Evolutionary conservation across 345 rosid species (phyloP).

Genomic region (Excoecaria agallocha): DNA sequence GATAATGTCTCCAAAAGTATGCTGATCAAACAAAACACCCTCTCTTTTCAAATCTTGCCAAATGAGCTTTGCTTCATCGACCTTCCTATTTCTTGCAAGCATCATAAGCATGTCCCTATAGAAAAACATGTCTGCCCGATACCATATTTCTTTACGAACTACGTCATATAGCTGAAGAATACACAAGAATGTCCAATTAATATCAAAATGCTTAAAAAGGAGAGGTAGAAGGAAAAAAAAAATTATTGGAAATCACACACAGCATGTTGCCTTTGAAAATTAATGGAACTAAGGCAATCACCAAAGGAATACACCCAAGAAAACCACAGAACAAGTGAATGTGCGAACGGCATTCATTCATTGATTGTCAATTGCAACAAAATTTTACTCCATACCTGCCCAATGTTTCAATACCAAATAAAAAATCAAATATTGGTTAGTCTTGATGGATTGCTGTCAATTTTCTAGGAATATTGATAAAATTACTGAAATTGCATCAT

Average conservation of each 20-base stretch:
- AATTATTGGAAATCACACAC: neutral
- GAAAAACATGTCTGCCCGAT: conserved; percentile 88
- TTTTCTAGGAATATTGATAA: neutral
- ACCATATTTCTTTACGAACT: conserved; percentile 90
- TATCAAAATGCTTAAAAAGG: neutral
- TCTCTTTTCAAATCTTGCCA: conserved; percentile 83
- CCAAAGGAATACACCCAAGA: too few relatives aligned
- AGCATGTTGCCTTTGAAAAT: neutral
- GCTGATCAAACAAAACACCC: conserved; percentile 85
- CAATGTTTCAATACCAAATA: neutral
- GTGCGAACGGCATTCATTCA: neutral
- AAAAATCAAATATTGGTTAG: neutral
- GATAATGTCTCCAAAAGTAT: conserved; percentile 78
- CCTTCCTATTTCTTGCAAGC: conserved; percentile 83
- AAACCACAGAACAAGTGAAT: neutral
- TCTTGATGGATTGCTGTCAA: neutral
- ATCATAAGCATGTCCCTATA: conserved; percentile 91
- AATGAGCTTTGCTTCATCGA: conserved; percentile 55
- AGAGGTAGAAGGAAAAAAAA: neutral
- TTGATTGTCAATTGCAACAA: neutral
- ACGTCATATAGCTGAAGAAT: conserved; percentile 64
- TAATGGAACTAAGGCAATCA: neutral
- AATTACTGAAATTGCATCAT: neutral
- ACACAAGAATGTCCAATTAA: neutral
- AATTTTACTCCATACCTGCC: neutral